Evolutionary conservation across 164 flowering plant genomes (phyloP), one percentile per base, ranked within the genome.

Genomic region (grape (Vitis vinifera)): DNA sequence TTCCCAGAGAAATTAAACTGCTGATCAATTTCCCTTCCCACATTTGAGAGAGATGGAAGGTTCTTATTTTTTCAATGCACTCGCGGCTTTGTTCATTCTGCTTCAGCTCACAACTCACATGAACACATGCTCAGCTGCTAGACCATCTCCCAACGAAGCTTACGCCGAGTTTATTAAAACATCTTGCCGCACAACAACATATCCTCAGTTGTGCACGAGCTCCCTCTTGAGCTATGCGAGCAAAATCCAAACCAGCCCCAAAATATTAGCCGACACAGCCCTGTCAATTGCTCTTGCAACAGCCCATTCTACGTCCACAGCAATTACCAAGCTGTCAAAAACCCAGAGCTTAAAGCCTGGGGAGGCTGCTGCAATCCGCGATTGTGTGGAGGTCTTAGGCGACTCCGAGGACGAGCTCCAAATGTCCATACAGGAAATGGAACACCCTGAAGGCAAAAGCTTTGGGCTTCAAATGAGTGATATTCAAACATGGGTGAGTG

Each of bases 401-500:
- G 83, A 81, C 30, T 71, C 73, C 0, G 80, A 77, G 13, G 81
- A 81, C 59, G 67, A 81, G 70, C 79, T 85, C 10, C 79, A 68
- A 13, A 62, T 53, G 50, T 74, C 82, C 0, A 53, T 79, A 2
- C 66, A 11, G 9, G 80, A 81, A 53, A 55, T 82, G 75, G 63
- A 59, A 19, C 16, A 16, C 2, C 4, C 10, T 29, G 13, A 37
- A 9, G 55, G 68, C 55, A n/a, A 71, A 8, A 57, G 66, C 19
- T 80, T 80, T 47, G 27, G 4, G 56, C 14, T 63, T 2, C 55
- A 47, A 8, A 77, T 77, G 73, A 70, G 58, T 16, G 65, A 82
- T 70, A 48, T 82, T 44, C 73, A 77, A 16, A 82, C 85, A 9
- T 82, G 85, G 82, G 83, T 79, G 3, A 87, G 91, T 55, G 78